phyloP scores from a whole-genome alignment of 1,139 yeast genomes.

The Nakaseomyces glabratus region DNA sequence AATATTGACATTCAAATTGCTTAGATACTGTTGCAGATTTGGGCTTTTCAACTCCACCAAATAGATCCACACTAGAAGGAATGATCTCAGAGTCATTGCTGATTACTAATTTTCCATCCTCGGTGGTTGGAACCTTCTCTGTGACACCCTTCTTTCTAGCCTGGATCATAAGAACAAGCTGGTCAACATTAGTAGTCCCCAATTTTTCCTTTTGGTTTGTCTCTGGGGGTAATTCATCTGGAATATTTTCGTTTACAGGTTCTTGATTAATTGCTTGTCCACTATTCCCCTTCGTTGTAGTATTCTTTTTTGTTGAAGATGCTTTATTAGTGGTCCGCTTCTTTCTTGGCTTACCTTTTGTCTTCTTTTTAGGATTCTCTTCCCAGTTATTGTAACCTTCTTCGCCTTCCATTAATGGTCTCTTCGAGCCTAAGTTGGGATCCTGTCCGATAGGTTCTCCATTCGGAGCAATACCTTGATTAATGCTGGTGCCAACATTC shows the following conservation, averaged over 20 bases:
- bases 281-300: not conserved
- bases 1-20: constrained; percentile 63
- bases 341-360: constrained; percentile 6
- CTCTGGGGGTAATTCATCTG: constrained; percentile 7
- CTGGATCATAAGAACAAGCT: constrained; percentile 79
- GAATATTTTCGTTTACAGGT: not conserved
- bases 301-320: not conserved
- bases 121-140: constrained; percentile 49
- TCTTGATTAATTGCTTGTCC: not conserved
- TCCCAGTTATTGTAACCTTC: not conserved
- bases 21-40: constrained; percentile 36
- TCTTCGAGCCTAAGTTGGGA: not conserved
- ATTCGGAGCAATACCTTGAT: constrained; percentile 1
- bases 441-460: constrained; percentile 3
- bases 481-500: not conserved
- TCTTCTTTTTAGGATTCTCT: constrained; percentile 2
- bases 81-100: constrained; percentile 31
- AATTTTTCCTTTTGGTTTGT: constrained; percentile 54
- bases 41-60: constrained; percentile 77
- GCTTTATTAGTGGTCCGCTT: not conserved
- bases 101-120: constrained; percentile 42
- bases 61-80: constrained; percentile 58
- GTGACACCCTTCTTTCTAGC: constrained; percentile 74
- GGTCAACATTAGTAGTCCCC: constrained; percentile 86
- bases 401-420: not conserved